Base-by-base conservation (phyloP, 2,329 filamentous ascomycete species). In the Thielaviopsis musarum region DNA sequence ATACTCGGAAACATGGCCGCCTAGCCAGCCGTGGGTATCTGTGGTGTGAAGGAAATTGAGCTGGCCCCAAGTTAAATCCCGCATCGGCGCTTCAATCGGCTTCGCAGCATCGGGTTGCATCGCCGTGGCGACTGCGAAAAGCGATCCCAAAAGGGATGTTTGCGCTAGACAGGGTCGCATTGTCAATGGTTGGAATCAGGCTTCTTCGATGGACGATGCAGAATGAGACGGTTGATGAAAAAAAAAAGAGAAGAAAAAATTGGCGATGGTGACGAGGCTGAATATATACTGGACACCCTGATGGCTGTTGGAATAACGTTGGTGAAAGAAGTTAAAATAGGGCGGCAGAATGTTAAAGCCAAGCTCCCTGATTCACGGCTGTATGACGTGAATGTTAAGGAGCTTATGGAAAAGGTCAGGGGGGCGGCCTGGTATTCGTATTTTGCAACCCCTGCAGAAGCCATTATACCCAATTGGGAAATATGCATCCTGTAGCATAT, bases 1-100 rank as follows among this genome's bases (percentile, higher is more conserved):
- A 67, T 74, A 89, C 84, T 98, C 93, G 74, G 91, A 85, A 5
- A 97, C 73, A 75, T 98, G 93, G 1, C 93, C 93, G 10, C 83
- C 89, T 68, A 94, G 84, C 93, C 93, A 98, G 66, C 93, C 91
- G 72, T 97, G 93, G 4, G 88, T 93, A 69, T 97, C 87, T 49
- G 93, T 97, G 0, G 93, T 97, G 68, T 95, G 91, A n/a, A 98
- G 73, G 70, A 95, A 94, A 76, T 97, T 97, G 67, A 97, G 78
- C 69, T 95, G 85, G n/a, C 87, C 91, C 88, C 91, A 96, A 66
- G 83, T 80, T 58, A 98, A 77, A 65, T 89, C 80, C 66, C 91
- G 84, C 72, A 97, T 81, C 53, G 90, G 91, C 59, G 86, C 89
- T 60, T 82, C 78, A 62, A 91, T 78, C 7, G 93, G 88, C 49